Base-by-base conservation (phyloP, 768 basidiomycete species). In the Filobasidium floriforme region DNA sequence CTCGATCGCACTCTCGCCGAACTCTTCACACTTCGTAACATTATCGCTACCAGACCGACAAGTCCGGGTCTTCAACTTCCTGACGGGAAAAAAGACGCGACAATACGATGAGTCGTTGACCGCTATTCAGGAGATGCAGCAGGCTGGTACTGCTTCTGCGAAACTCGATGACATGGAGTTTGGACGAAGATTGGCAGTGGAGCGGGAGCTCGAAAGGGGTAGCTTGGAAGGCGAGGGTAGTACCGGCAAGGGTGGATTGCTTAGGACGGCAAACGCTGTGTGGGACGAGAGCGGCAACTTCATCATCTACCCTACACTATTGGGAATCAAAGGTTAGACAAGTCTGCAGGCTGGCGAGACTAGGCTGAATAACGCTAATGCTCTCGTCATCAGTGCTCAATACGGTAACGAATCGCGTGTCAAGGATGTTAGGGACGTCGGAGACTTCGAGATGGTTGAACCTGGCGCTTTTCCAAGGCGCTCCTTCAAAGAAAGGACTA, bases 91-190 rank as follows among this genome's bases (percentile, higher is more conserved):
- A 75, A 81, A 97, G 70, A 87, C 85, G 18, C 87, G 94, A 22
- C 90, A 90, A 76, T 99, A 97, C 76, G 96, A 99, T 69, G 96
- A 99, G 79, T 91, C 89, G 0, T 83, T 98, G 7, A 81, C 84
- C 32, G 93, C 96, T 0, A 89, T 93, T 44, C 90, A 94, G 76
- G 93, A 97, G 78, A 97, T 99, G 92, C 96, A 99, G 77, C 96
- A 98, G 77, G 93, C 92, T 1, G 94, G 92, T 0, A 96, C 96
- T 4, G 88, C 90, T 0, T 84, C 90, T 22, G 90, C 88, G 79
- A 88, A 86, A 72, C 86, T 98, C 19, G 96, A 99, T 62, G 92
- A 97, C 79, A 99, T 99, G 96, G 96, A 99, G 77, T 97, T 99
- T 73, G 92, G 94, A n/a, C 83, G 94, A 65, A 84, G 94, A n/a